These are phyloP conservation scores for Beauveria brongniartii DNA, from an alignment of 2,329 filamentous ascomycete genomes.

Conservation along the genomic window DNA sequence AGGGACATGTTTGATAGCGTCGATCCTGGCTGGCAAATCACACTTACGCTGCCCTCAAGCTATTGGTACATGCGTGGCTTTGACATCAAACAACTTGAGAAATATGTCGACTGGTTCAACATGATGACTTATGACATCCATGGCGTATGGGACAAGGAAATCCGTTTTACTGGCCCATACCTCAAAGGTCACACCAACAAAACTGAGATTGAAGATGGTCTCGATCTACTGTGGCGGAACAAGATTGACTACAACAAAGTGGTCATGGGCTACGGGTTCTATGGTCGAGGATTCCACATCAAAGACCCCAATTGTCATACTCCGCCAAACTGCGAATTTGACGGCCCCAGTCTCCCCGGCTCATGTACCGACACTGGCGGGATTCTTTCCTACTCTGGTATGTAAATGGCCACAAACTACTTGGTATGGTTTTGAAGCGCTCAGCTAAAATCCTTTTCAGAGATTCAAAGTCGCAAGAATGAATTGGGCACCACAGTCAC, in stretches of 20 bases:
- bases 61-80: conserved; percentile 24
- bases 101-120: conserved; percentile 32
- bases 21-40: conserved; percentile 4
- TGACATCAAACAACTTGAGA: conserved; percentile 16
- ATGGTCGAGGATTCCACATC: conserved; percentile 21
- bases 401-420: not conserved
- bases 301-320: not conserved
- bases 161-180: conserved; percentile 19
- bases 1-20: not conserved
- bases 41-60: conserved; percentile 14
- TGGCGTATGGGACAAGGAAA: conserved; percentile 25
- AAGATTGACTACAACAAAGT: conserved; percentile 30
- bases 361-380: conserved; percentile 20
- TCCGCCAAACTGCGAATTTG: conserved; percentile 15
- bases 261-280: conserved; percentile 31
- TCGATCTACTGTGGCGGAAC: conserved; percentile 35
- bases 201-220: conserved; percentile 27
- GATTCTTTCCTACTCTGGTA: conserved; percentile 19
- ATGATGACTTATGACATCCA: conserved; percentile 39
- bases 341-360: conserved; percentile 17
- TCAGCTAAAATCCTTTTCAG: conserved; percentile 13
- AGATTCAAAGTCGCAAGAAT: conserved; percentile 24
- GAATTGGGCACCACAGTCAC: conserved; percentile 15
- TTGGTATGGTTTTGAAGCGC: not conserved
- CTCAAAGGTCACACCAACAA: conserved; percentile 32